Base-by-base conservation (phyloP, 306 rosid genomes). In the Potentilla sterilis region DNA sequence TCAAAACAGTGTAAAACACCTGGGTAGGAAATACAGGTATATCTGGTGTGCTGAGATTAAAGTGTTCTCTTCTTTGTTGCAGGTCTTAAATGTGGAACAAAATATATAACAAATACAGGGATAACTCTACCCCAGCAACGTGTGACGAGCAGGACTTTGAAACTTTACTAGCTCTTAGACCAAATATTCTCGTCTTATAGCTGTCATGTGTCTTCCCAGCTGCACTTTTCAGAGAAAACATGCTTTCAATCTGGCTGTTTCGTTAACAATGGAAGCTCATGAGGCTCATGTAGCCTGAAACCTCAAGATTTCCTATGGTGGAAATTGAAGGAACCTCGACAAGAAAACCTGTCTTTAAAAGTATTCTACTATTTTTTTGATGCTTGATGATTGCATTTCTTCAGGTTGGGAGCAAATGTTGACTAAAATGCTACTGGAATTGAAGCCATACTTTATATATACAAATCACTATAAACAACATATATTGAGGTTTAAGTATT, bases 361-460 rank as follows among this genome's bases (percentile, higher is more conserved):
- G 89, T 77, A 89, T 89, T 93, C 67, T 93, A 83, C 86, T 93
- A 91, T 81, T 88, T 96, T 71, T 93, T 91, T 58, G 83, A 89
- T 81, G 92, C 89, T 21, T 93, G 96, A 21, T 91, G 98, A 46
- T 52, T 93, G 63, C 97, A 93, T 84, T 87, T 93, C 24, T 77
- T 93, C 74, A 93, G 85, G 98, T 76, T 89, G 76, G 93, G 98
- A 80, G 89, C 93, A 69, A 88, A 87, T 76, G 83, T 87, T 47
- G 96, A 89, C 84, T 93, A 87, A 81, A 89, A 91, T 8, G 46
- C 46, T 42, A 42, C 46, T 42, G 46, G 46, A 83, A 75, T 54
- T 77, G 46, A 76, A 61, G 22, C 28, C 22, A 38, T 75, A 58
- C 67, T 3, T 11, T 35, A 28, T 70, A n/a, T 70, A 9, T 9